Percentiles rank a stretch among this genome's conserved stretches.
These are phyloP conservation scores for Trichosphaerium sp. DNA, from an alignment of 78 protist species.

Conservation along the genomic window DNA sequence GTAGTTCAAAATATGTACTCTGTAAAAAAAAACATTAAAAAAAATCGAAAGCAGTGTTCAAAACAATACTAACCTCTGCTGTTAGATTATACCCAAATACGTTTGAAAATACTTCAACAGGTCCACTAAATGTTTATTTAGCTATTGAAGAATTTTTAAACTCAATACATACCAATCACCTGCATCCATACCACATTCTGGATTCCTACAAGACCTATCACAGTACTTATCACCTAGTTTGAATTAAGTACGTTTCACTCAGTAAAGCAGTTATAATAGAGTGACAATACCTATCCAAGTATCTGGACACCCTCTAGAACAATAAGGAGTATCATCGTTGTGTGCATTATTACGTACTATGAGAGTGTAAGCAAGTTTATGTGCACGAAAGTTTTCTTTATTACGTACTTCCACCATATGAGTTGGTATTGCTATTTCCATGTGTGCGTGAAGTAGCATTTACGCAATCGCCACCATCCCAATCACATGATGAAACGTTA, in stretches of 20 bases:
- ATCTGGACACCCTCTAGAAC: slow-evolving; percentile 77
- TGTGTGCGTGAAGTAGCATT: not conserved
- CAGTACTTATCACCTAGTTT: slow-evolving; percentile 88
- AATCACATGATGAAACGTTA: slow-evolving; percentile 66
- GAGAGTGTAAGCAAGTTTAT: not conserved
- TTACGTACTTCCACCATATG: not conserved
- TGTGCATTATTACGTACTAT: not conserved
- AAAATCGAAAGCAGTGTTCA: not conserved
- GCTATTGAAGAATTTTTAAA: not conserved
- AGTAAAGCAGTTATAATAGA: too few species aligned
- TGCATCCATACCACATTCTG: slow-evolving; percentile 76
- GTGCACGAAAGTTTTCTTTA: not conserved
- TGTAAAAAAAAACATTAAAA: not conserved
- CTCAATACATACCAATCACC: slow-evolving; percentile 70
- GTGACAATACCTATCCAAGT: too few species aligned
- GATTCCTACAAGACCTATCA: slow-evolving; percentile 70
- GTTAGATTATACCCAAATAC: not conserved
- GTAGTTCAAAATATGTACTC: not conserved
- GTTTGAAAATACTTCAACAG: slow-evolving; percentile 20
- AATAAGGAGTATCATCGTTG: not conserved
- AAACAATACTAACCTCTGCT: not conserved
- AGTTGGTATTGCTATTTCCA: not conserved
- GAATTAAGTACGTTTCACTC: too few species aligned
- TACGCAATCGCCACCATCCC: slow-evolving; percentile 76
- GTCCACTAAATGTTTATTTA: not conserved